Conservation (phyloP, 1,284 basidiomycete species). For the Pyrrhoderma noxium region DNA sequence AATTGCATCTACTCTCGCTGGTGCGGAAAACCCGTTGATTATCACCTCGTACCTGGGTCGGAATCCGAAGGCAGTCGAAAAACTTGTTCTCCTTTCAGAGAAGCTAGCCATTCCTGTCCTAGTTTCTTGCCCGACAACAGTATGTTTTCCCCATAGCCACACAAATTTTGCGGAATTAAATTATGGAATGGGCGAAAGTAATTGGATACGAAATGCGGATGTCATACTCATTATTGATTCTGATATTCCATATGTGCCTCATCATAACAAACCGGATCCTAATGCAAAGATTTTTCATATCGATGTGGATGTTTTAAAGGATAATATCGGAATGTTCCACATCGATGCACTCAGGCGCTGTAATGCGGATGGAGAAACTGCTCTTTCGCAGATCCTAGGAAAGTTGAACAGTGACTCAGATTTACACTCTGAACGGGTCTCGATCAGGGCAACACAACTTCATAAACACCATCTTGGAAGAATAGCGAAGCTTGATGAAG, state of each 20-base stretch:
- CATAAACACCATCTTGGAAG: conserved; percentile 24
- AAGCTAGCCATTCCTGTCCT: conserved; percentile 50
- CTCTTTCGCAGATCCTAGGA: conserved; percentile 43
- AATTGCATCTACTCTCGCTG: conserved; percentile 43
- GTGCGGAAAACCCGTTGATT: conserved; percentile 50
- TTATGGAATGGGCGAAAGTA: conserved; percentile 37
- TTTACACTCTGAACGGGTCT: conserved; percentile 10
- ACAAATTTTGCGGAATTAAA: conserved; percentile 45
- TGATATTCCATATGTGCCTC: conserved; percentile 61
- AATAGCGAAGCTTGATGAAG: conserved; percentile 24
- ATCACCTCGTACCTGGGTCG: conserved; percentile 57
- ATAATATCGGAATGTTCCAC: conserved; percentile 45
- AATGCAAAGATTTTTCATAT: conserved; percentile 50
- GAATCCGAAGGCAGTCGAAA: conserved; percentile 41
- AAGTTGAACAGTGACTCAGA: conserved; percentile 20
- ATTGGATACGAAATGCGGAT: conserved; percentile 47
- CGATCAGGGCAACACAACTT: conserved; percentile 16
- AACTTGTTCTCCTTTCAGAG: conserved; percentile 42
- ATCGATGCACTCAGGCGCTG: conserved; percentile 50
- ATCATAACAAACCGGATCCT: conserved; percentile 35
- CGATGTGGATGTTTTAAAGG: conserved; percentile 58
- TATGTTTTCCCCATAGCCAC: conserved; percentile 53
- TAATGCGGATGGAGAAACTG: conserved; percentile 46
- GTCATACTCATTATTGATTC: conserved; percentile 56
- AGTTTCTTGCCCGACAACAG: conserved; percentile 41